Base-by-base conservation (phyloP, 495 filamentous ascomycete genomes). In the Talaromyces borbonicus region DNA sequence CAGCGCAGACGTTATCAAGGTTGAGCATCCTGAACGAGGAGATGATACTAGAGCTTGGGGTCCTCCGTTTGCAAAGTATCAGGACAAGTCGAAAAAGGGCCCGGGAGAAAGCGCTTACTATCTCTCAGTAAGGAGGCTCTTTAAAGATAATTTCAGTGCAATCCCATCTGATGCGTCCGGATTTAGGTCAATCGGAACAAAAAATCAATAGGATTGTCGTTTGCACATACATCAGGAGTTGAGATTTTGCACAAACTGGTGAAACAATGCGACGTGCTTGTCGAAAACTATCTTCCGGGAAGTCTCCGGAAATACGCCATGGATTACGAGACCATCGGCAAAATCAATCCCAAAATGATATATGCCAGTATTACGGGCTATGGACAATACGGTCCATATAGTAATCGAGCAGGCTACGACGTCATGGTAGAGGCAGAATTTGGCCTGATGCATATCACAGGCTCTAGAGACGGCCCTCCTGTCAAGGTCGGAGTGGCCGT, bases 391-490 rank as follows among this genome's bases (percentile, higher is more conserved):
- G 92, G 92, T 0, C 93, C 93, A 0, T 95, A 95, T 61, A 81
- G 82, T 14, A 77, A 80, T 37, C 77, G 93, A 5, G 88, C 92
- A 7, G 92, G 92, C 8, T 98, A 98, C 68, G 92, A 98, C 63
- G 93, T 98, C 47, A 97, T 98, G 89, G 93, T 98, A 0, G 92
- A 98, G 64, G 93, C 90, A 32, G 92, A 97, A 62, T 87, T 98
- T 70, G 92, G 92, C 4, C 58, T 98, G 46, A 98, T 98, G 92
- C 93, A 98, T 59, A 97, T 98, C 45, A 98, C 92, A 0, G 92
- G 92, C 8, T 71, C 73, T 32, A 68, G 86, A 52, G 87, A 94
- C 47, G 87, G 92, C 0, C 85, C 88, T 2, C 93, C 93, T 0
- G 93, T 95, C 11, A 98, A 98, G 65, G 92, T 98, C 2, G 92